Conservation (phyloP, 2,329 filamentous ascomycete species). For the Penicillium sp. region DNA sequence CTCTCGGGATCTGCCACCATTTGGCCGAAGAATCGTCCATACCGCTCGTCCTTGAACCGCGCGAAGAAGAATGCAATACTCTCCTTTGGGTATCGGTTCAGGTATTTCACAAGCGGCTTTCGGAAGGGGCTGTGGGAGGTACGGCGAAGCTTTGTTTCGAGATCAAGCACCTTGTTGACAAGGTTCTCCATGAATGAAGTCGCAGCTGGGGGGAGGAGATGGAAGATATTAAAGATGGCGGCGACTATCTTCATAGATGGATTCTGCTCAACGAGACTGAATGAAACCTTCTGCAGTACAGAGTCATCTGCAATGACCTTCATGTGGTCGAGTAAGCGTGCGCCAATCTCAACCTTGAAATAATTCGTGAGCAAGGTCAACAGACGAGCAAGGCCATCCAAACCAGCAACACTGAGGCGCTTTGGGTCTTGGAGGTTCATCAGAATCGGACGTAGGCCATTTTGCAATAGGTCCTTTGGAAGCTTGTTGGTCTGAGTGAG, state of each 20-base stretch:
- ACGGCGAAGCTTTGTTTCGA: constrained; percentile 80
- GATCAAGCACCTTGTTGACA: constrained; percentile 83
- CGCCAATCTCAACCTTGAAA: constrained; percentile 98
- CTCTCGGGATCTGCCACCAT: constrained; percentile 76
- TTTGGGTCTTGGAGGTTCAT: constrained; percentile 95
- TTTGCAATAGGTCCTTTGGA: constrained; percentile 92
- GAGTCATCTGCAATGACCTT: constrained; percentile 82
- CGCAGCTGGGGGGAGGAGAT: constrained; percentile 87
- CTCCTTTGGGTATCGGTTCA: constrained; percentile 90
- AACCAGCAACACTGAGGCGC: constrained; percentile 79
- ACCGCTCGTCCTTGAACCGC: constrained; percentile 79
- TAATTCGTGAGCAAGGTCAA: constrained; percentile 93
- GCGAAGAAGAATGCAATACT: constrained; percentile 78
- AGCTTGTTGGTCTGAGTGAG: constrained; percentile 86
- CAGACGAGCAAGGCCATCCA: constrained; percentile 87
- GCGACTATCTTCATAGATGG: constrained; percentile 91
- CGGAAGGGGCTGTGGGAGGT: constrained; percentile 93
- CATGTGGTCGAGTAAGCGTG: constrained; percentile 89
- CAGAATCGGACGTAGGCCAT: constrained; percentile 89
- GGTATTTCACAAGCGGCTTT: constrained; percentile 83
- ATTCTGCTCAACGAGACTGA: constrained; percentile 91
- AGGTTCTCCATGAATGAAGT: constrained; percentile 88
- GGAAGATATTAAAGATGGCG: constrained; percentile 94
- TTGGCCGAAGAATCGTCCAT: constrained; percentile 89
- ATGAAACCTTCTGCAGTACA: constrained; percentile 84